Evolutionary conservation across 1,284 basidiomycete species (phyloP).

Genomic region (Apiotrichum gracile): DNA sequence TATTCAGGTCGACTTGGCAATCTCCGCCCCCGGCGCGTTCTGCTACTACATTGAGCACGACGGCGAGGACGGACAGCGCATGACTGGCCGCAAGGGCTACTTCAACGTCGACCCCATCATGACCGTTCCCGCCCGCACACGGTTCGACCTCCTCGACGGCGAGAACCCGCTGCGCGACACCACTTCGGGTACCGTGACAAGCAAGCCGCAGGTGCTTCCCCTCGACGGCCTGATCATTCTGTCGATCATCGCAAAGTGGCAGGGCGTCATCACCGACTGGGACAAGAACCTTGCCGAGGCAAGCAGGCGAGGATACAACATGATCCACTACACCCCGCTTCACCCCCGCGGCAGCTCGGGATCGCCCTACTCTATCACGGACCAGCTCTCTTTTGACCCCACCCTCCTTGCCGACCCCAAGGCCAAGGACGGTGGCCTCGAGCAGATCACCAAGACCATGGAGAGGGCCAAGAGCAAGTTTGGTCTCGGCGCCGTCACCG

Average conservation of each 20-base stretch:
- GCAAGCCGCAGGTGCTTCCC: slow-evolving; percentile 51
- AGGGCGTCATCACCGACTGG: slow-evolving; percentile 77
- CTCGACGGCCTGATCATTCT: slow-evolving; percentile 79
- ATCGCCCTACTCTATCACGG: slow-evolving; percentile 84
- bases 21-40: slow-evolving; percentile 90
- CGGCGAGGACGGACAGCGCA: slow-evolving; percentile 50
- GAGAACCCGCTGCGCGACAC: slow-evolving; percentile 49
- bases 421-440: slow-evolving; percentile 52
- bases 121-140: slow-evolving; percentile 61
- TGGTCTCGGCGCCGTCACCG: slow-evolving; percentile 79
- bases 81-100: slow-evolving; percentile 78
- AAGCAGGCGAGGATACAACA: slow-evolving; percentile 82
- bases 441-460: slow-evolving; percentile 54
- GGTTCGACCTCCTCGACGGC: slow-evolving; percentile 49
- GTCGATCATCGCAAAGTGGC: slow-evolving; percentile 92
- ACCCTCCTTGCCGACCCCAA: slow-evolving; percentile 58
- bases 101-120: slow-evolving; percentile 93
- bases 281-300: slow-evolving; percentile 71
- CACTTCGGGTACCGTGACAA: slow-evolving; percentile 51
- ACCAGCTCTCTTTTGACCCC: slow-evolving; percentile 75
- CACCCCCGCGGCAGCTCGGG: slow-evolving; percentile 81
- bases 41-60: slow-evolving; percentile 91
- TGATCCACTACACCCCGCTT: slow-evolving; percentile 90
- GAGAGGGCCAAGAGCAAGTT: slow-evolving; percentile 72
- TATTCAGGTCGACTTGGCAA: slow-evolving; percentile 84